phyloP scores from a whole-genome alignment of 495 filamentous ascomycete genomes.

The Hypoxylon fragiforme region DNA sequence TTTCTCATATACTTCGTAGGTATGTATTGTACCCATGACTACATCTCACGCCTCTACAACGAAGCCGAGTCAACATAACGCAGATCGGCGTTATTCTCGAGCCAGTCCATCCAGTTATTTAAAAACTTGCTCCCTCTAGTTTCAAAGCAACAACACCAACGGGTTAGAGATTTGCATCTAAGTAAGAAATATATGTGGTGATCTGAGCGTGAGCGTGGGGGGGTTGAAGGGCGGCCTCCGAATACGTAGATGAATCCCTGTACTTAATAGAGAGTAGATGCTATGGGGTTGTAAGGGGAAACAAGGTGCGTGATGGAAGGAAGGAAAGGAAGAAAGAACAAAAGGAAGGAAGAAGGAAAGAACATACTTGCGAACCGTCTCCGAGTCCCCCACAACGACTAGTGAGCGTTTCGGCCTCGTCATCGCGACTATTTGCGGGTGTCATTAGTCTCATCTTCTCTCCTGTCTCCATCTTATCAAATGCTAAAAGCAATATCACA shows the following conservation, averaged over 20 bases:
- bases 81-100: conserved; percentile 83
- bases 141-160: conserved; percentile 2
- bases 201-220: conserved; percentile 18
- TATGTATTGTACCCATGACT: too few relatives aligned
- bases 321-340: neutral
- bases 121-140: conserved; percentile 75
- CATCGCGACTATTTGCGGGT: conserved; percentile 84
- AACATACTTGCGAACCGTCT: conserved; percentile 80
- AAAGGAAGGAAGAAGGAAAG: conserved; percentile 9
- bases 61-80: conserved; percentile 76
- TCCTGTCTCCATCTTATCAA: neutral
- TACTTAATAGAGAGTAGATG: too few relatives aligned
- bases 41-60: conserved; percentile 39
- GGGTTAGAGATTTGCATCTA: conserved; percentile 12
- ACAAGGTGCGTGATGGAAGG: neutral
- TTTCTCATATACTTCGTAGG: too few relatives aligned
- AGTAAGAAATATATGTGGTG: conserved; percentile 20
- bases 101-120: conserved; percentile 83
- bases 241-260: too few relatives aligned
- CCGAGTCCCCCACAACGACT: conserved; percentile 88
- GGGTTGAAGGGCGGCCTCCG: neutral
- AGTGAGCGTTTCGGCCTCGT: conserved; percentile 89
- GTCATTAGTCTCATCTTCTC: neutral
- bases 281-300: neutral
- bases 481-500: neutral